These are phyloP conservation scores for Rhodotorula taiwanensis DNA, from an alignment of 768 basidiomycete species.

Conservation along the genomic window DNA sequence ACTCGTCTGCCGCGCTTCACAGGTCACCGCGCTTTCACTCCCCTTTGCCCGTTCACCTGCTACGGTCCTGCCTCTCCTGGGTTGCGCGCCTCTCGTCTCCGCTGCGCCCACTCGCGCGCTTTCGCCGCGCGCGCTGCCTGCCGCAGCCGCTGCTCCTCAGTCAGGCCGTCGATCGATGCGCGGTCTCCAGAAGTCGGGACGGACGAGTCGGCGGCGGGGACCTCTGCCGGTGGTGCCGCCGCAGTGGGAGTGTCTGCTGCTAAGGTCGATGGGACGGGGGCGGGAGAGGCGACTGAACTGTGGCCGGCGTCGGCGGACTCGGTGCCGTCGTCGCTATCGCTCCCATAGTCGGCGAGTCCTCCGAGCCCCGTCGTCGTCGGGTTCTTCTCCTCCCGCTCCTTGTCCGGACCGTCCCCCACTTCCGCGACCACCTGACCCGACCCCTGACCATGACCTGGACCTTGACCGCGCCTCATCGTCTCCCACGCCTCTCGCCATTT, in stretches of 20 bases:
- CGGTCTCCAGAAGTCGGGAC: background rate
- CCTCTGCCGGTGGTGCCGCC: background rate
- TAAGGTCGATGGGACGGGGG: too few relatives aligned
- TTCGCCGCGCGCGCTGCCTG: conserved; percentile 3
- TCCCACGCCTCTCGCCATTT: conserved; percentile 25
- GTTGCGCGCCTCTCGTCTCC: conserved; percentile 1
- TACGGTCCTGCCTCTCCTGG: too few relatives aligned
- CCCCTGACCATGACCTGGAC: background rate
- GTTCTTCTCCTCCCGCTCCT: background rate
- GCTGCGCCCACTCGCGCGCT: conserved; percentile 21
- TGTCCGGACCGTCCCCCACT: conserved; percentile 25
- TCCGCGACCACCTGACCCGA: conserved; percentile 2
- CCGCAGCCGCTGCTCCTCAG: background rate
- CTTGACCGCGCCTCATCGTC: background rate
- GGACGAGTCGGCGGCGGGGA: background rate
- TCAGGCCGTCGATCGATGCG: background rate
- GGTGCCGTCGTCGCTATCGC: background rate
- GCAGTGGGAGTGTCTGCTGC: too few relatives aligned
- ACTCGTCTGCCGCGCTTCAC: too few relatives aligned
- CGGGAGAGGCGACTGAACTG: too few relatives aligned
- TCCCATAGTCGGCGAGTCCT: too few relatives aligned
- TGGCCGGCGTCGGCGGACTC: too few relatives aligned
- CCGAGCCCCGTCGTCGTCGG: background rate
- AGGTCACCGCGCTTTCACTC: too few relatives aligned
- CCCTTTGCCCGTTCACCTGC: too few relatives aligned